Evolutionary conservation across 345 rosid species (phyloP).

Genomic region (Carallia brachiata): DNA sequence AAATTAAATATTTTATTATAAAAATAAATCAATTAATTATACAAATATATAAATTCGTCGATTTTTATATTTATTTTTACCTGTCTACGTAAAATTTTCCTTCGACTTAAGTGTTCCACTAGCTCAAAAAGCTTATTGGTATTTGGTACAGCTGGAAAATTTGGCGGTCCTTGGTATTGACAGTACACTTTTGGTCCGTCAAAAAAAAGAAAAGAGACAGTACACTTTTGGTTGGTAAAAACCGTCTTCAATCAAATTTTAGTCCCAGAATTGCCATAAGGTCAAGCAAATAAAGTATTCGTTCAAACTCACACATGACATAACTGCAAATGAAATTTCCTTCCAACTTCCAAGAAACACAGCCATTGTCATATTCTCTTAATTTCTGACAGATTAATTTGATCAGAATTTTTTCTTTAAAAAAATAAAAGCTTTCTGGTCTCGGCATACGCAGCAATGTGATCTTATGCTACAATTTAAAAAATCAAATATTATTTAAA

Average conservation of each 20-base stretch:
- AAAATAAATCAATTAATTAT: too few species aligned
- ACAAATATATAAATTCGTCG: too few species aligned
- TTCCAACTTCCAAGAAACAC: conserved; percentile 37
- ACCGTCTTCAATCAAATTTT: too few species aligned
- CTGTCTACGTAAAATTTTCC: too few species aligned
- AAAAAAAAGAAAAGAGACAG: too few species aligned
- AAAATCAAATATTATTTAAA: not conserved
- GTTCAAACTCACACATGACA: not conserved
- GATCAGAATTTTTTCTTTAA: not conserved
- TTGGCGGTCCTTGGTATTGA: too few species aligned
- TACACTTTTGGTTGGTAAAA: not conserved
- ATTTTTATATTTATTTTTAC: too few species aligned
- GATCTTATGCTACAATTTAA: conserved; percentile 2
- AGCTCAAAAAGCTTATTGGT: too few species aligned
- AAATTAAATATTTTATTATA: too few species aligned
- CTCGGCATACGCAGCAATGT: conserved; percentile 23
- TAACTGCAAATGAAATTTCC: conserved; percentile 36
- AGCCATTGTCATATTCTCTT: conserved; percentile 33
- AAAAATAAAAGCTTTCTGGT: conserved; percentile 18
- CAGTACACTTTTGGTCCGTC: not conserved
- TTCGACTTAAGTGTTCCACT: too few species aligned
- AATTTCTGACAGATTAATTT: conserved; percentile 22
- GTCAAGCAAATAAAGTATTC: conserved; percentile 2
- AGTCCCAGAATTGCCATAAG: not conserved
- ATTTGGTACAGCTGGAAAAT: too few species aligned